Base-by-base conservation (phyloP, 306 rosid species). In the Corylus avellana region DNA sequence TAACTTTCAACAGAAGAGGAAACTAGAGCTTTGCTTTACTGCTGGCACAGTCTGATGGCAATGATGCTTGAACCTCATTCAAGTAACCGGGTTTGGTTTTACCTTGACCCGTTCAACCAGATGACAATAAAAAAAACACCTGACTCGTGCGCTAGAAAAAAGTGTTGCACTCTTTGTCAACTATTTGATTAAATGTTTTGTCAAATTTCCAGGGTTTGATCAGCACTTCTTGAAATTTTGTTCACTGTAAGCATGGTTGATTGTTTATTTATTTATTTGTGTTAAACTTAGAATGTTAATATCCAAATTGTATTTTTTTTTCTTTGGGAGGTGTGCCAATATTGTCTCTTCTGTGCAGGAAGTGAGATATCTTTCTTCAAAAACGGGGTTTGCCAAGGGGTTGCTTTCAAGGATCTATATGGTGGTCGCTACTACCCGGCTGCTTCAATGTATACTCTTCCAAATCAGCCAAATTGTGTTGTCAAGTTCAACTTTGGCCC, bases 401-500 rank as follows among this genome's bases (percentile, higher is more conserved):
- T 87, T 74, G 99, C 97, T 76, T 96, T 90, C 85, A 89, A 88
- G 77, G 98, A 93, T 85, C 88, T 93, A 37, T 84, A 79, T n/a
- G 99, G 97, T 37, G 99, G 99, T 64, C 92, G 90, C 37, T 93
- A 96, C 79, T 93, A 93, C 77, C 99, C 97, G 56, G 97, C 97
- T 72, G 98, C 99, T 68, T 96, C 99, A 71, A 90, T 96, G 98
- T 93, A 78, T 77, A 96, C 97, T 35, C 94, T 91, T 49, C 99
- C 99, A 61, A 89, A 88, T 84, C 97, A 91, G 82, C 92, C 93
- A 53, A 96, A 91, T 84, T 96, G 99, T 88, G 82, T 82, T 8
- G 96, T 96, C 69, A 89, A 87, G 89, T 96, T 96, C 93, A 96
- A 96, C 86, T 96, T 96, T 42, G 97, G 99, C 81, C 99, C 97